Evolutionary conservation across 2,329 filamentous ascomycete species (phyloP).

Genomic region (Raffaelea deltoideospora): DNA sequence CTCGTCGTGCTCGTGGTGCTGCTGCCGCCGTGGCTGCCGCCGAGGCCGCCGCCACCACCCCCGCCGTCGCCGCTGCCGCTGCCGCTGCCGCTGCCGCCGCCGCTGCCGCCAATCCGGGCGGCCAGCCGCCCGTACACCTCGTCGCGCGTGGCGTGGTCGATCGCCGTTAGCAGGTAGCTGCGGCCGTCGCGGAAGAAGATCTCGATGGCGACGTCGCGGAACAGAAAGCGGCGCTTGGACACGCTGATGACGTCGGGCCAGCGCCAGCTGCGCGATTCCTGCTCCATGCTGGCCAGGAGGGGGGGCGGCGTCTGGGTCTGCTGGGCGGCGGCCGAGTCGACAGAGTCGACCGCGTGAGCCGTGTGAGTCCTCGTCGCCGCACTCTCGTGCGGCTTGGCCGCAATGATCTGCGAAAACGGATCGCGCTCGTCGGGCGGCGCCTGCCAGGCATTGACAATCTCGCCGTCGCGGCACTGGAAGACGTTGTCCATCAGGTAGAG

Average conservation of each 20-base stretch:
- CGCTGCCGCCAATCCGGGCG: conserved; percentile 70
- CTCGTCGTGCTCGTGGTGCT: background rate
- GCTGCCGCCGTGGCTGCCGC: background rate
- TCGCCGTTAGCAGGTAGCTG: conserved; percentile 82
- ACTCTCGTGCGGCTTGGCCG: conserved; percentile 31
- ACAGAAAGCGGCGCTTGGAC: conserved; percentile 87
- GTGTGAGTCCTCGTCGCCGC: no score
- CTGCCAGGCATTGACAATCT: conserved; percentile 94
- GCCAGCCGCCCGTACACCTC: conserved; percentile 66
- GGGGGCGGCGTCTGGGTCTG: conserved; percentile 5
- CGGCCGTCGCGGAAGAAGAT: conserved; percentile 94
- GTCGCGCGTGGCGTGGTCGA: conserved; percentile 58
- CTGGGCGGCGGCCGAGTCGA: conserved; percentile 26
- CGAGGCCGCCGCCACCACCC: no score
- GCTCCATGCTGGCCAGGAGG: conserved; percentile 47
- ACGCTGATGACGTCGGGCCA: conserved; percentile 93
- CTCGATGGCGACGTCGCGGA: conserved; percentile 91
- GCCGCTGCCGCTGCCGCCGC: conserved; percentile 44
- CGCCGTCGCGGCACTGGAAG: conserved; percentile 85
- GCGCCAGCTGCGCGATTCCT: conserved; percentile 79
- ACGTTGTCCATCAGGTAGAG: conserved; percentile 94
- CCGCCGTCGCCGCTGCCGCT: background rate
- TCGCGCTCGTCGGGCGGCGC: conserved; percentile 86
- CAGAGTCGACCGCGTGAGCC: no score
- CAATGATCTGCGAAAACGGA: conserved; percentile 87